Evolutionary conservation across 352 stramenopile genomes (phyloP), one percentile per base, ranked within the genome.

Genomic region (Phytophthora capsici): DNA sequence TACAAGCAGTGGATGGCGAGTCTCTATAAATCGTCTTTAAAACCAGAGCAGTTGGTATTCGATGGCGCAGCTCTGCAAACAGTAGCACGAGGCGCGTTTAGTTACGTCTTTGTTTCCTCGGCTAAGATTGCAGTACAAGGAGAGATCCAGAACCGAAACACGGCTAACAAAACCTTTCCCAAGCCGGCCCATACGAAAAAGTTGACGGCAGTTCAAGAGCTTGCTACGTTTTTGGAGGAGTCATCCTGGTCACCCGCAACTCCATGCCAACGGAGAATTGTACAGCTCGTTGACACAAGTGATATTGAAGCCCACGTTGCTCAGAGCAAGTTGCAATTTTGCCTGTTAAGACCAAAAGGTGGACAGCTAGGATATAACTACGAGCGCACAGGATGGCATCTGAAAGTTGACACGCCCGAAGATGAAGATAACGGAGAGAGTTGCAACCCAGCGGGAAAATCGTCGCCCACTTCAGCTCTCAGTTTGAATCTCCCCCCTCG

Each of bases 281-380:
- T 80, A 14, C 59, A 55, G 48, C 60, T 46, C 3, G 26, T 55
- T 2, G 25, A 40, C 12, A 44, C 51, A 10, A 66, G 43, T 2
- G 34, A 60, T 7, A 6, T 20, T 16, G 50, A 70, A 10, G 69
- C 57, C 7, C 73, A 88, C 25, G 25, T 94, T 46, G 77, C 80
- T 16, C 76, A 90, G 71, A 72, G 80, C 61, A 82, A 88, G 51
- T 54, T 88, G 34, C 62, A 76, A 30, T 83, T 85, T 28, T 22
- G 54, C 5, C 55, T 80, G 8, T 23, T 76, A 51, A 62, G 68
- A 13, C n/a, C 49, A 3, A 68, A 52, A 2, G 12, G 28, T 0
- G 32, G 37, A 13, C 46, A 49, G n/a, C 13, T 63, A 36, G 65
- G 50, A 25, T 79, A 71, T 36, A 60, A 82, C 49, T 88, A 83